Base-by-base conservation (phyloP, 2,329 filamentous ascomycete genomes). In the Phaeosphaeriaceae sp. region DNA sequence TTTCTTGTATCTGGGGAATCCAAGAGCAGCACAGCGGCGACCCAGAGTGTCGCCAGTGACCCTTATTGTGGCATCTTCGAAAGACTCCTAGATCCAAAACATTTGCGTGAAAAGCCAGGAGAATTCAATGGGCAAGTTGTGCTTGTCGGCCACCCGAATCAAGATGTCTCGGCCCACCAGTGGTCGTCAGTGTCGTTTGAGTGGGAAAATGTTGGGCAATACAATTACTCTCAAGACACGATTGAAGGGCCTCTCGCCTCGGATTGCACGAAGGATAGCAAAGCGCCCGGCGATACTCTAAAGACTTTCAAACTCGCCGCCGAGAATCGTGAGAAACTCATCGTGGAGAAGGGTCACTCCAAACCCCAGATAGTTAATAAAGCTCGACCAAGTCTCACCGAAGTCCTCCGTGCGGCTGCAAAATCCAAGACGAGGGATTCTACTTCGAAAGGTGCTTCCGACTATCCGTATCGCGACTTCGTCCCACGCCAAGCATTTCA, bases 121-220 rank as follows among this genome's bases (percentile, higher is more conserved):
- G 46, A 59, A 3, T 65, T 68, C 21, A 67, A 78, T 40, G 77
- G 77, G 7, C 71, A 78, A 49, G 63, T 79, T 15, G 66, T 74
- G 12, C 79, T 79, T 61, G 72, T 77, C 26, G 71, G 75, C 40
- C 76, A 80, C 54, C 76, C 76, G 0, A 79, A 79, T 49, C 71
- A 76, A 38, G 76, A 79, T 46, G 68, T 79, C 4, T 74, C 75
- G 20, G 77, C 77, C 2, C 77, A 79, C 43, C 74, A 78, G 50
- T 80, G 78, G 78, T 75, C 73, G 6, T 48, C 50, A 0, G 43
- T 48, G 1, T 63, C 71, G 3, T 77, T 67, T 37, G 64, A 74
- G 33, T 80, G 78, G 78, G 66, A 72, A 40, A 77, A 77, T 47
- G 73, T 79, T 32, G 77, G 77, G 2, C 67, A 70, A 20, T 79